Conservation (phyloP, 495 filamentous ascomycete genomes). For the Barbatosphaeria neglecta region DNA sequence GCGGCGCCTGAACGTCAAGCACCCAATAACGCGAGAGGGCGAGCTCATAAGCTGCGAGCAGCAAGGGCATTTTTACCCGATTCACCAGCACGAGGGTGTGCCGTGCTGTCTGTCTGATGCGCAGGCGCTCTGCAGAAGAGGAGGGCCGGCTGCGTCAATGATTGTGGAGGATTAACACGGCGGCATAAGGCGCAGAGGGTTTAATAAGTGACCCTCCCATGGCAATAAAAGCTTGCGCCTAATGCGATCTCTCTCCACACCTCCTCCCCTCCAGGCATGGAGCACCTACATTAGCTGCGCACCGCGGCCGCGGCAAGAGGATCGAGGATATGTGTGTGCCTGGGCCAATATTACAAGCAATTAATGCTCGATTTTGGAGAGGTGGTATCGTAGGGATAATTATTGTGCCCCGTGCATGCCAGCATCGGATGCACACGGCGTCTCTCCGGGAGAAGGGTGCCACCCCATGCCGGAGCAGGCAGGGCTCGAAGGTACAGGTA, state of each 20-base stretch:
- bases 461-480: too few relatives aligned
- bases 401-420: too few relatives aligned
- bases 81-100: background rate
- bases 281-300: background rate
- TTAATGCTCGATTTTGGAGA: too few relatives aligned
- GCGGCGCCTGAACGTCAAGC: too few relatives aligned
- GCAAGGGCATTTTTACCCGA: background rate
- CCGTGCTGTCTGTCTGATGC: background rate
- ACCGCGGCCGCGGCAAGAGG: background rate
- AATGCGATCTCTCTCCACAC: background rate
- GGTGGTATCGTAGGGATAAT: too few relatives aligned
- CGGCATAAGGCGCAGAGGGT: background rate
- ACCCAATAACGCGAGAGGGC: too few relatives aligned
- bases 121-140: background rate
- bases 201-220: background rate
- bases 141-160: background rate
- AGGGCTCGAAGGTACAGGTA: too few relatives aligned
- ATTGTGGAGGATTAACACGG: constrained; percentile 1
- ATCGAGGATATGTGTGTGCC: background rate
- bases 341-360: too few relatives aligned
- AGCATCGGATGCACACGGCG: too few relatives aligned
- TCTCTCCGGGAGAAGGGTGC: too few relatives aligned
- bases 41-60: too few relatives aligned
- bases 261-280: too few relatives aligned
- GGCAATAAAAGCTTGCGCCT: background rate